A percentile compares a stretch with the other conserved stretches of the same genome.
Evolutionary conservation across 2,329 filamentous ascomycete species (phyloP).

Genomic region (Colletotrichum filicis): DNA sequence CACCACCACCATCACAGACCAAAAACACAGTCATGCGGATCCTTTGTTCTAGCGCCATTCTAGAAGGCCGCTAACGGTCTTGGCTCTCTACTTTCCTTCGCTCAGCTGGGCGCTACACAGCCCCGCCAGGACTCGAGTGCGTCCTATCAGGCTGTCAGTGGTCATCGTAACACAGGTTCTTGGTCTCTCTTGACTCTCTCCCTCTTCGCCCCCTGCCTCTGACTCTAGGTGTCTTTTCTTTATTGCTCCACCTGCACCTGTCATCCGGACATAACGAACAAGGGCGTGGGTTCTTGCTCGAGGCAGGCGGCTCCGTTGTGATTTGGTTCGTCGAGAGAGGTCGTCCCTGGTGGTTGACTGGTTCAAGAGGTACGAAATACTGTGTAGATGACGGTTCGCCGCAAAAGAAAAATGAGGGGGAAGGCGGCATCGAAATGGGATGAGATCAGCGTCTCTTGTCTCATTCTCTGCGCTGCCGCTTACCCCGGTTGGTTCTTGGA

Average conservation of each 20-base stretch:
- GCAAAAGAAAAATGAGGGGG: neutral
- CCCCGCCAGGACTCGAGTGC: neutral
- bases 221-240: neutral
- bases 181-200: neutral
- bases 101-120: constrained; percentile 1
- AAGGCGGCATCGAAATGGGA: neutral
- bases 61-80: constrained; percentile 22
- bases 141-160: neutral
- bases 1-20: neutral
- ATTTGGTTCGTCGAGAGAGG: constrained; percentile 15
- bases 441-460: neutral
- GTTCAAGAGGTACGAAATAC: neutral
- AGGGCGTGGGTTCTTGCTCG: neutral
- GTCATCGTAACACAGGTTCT: too few relatives aligned
- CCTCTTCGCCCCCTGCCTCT: neutral
- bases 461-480: constrained; percentile 8
- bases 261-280: constrained; percentile 22
- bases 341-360: neutral
- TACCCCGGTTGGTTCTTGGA: constrained; percentile 14
- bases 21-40: neutral
- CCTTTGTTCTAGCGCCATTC: constrained; percentile 36
- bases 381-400: neutral
- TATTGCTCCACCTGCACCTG: neutral
- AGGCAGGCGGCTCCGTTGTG: neutral
- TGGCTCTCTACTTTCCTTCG: neutral